phyloP scores from a whole-genome alignment of 2,329 filamentous ascomycete genomes.

The Claviceps sp. region DNA sequence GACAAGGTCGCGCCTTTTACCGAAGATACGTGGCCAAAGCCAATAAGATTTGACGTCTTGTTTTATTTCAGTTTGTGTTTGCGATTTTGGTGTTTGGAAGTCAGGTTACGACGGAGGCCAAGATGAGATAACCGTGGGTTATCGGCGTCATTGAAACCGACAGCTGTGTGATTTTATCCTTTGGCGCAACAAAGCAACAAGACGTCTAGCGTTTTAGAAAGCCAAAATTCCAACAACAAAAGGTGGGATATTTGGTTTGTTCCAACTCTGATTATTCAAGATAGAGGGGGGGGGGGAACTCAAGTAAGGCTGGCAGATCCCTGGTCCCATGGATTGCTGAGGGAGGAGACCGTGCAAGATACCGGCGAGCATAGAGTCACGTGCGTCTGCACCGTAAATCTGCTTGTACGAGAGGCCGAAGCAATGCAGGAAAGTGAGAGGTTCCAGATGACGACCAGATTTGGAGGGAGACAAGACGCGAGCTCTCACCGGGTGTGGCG shows the following conservation, averaged over 20 bases:
- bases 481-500: not conserved
- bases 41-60: not conserved
- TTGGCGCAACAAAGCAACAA: not conserved
- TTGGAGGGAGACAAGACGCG: not conserved
- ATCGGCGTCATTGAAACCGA: conserved; percentile 38
- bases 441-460: conserved; percentile 1
- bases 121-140: conserved; percentile 44
- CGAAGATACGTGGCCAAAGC: not conserved
- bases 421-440: not conserved
- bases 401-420: not conserved
- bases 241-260: not conserved
- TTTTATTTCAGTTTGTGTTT: not conserved
- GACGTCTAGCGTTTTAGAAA: not conserved
- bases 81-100: conserved; percentile 1
- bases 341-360: not conserved
- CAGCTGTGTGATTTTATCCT: not conserved
- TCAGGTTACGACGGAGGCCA: conserved; percentile 40
- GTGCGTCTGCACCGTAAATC: not conserved
- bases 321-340: not conserved
- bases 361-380: not conserved
- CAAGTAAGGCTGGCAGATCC: not conserved
- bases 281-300: not conserved
- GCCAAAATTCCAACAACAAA: not conserved
- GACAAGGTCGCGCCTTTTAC: not conserved
- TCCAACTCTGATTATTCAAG: not conserved